Percentiles rank a stretch among this genome's conserved stretches.
Evolutionary conservation across 1,284 basidiomycete species (phyloP).

Genomic region (Lignosus rhinocerotis): DNA sequence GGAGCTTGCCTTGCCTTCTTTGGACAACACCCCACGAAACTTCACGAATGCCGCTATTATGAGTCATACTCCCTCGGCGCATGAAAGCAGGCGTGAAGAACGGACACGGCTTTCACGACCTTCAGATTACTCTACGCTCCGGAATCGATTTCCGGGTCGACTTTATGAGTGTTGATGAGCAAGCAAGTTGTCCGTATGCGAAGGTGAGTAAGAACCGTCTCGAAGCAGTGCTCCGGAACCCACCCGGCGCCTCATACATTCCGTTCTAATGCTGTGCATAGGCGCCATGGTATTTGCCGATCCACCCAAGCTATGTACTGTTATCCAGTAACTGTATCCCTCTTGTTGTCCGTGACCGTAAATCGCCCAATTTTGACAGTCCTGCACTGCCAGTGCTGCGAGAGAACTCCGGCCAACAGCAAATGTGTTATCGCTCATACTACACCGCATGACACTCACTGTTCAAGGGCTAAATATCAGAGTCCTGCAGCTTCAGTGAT

Average conservation of each 20-base stretch:
- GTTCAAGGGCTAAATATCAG: too few relatives aligned
- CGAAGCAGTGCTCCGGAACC: slow-evolving; percentile 2
- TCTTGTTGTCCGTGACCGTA: too few relatives aligned
- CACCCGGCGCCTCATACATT: neutral
- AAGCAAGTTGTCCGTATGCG: slow-evolving; percentile 3
- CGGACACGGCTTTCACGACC: neutral
- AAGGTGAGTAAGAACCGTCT: slow-evolving; percentile 15
- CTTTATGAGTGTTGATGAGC: slow-evolving; percentile 3
- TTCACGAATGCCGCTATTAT: neutral
- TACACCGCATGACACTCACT: too few relatives aligned
- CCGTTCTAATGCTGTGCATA: slow-evolving; percentile 1
- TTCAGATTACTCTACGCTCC: neutral
- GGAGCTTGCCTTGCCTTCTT: neutral
- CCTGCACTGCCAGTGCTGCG: too few relatives aligned
- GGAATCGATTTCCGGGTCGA: neutral
- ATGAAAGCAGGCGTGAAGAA: neutral
- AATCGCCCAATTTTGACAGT: too few relatives aligned
- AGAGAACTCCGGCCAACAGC: too few relatives aligned
- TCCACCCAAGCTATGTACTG: neutral
- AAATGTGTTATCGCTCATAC: too few relatives aligned
- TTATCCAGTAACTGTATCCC: too few relatives aligned
- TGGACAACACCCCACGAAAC: neutral
- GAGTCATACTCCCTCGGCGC: neutral
- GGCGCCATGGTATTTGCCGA: neutral
- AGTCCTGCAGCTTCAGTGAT: too few relatives aligned